Percentiles rank a stretch among this genome's conserved stretches.
Evolutionary conservation across 2,329 filamentous ascomycete species (phyloP).

Genomic region (Ceratocystis smalleyi): DNA sequence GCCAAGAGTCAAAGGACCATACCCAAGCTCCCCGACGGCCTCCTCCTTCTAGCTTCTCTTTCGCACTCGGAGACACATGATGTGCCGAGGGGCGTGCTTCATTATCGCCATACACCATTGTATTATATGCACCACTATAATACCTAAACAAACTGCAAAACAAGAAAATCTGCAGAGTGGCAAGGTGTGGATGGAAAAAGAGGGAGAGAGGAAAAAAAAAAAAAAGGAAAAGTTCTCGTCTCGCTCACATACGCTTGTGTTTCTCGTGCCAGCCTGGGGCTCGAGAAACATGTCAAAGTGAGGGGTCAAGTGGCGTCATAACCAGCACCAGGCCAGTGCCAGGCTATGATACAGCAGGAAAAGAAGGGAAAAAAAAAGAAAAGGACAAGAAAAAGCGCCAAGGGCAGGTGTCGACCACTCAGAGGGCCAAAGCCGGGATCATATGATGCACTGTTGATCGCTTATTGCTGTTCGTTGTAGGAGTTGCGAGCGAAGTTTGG

Average conservation of each 20-base stretch:
- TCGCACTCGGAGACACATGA: not conserved
- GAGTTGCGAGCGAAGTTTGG: not conserved
- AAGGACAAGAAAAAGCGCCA: not conserved
- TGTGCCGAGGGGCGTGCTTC: not conserved
- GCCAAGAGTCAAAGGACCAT: not conserved
- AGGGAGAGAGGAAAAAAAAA: conserved; percentile 1
- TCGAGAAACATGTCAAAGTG: conserved; percentile 7
- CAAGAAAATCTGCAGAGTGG: not conserved
- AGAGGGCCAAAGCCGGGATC: not conserved
- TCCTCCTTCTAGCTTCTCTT: conserved; percentile 2
- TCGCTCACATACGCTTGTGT: not conserved
- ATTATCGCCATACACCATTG: not conserved
- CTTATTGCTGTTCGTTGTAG: not conserved
- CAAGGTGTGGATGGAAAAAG: not conserved
- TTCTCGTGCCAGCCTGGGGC: not conserved
- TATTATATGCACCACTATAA: not conserved
- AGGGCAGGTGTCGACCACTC: not conserved
- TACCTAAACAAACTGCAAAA: not conserved
- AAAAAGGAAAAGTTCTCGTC: conserved; percentile 3
- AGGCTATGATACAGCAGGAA: not conserved
- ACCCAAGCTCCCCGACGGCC: conserved; percentile 1
- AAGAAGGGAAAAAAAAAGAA: not conserved
- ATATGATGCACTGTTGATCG: not conserved
- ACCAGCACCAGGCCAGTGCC: conserved; percentile 1
- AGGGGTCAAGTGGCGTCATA: conserved; percentile 4